These are phyloP conservation scores for Yamadazyma jaroonii DNA, from an alignment of 1,139 yeast genomes.

Conservation along the genomic window DNA sequence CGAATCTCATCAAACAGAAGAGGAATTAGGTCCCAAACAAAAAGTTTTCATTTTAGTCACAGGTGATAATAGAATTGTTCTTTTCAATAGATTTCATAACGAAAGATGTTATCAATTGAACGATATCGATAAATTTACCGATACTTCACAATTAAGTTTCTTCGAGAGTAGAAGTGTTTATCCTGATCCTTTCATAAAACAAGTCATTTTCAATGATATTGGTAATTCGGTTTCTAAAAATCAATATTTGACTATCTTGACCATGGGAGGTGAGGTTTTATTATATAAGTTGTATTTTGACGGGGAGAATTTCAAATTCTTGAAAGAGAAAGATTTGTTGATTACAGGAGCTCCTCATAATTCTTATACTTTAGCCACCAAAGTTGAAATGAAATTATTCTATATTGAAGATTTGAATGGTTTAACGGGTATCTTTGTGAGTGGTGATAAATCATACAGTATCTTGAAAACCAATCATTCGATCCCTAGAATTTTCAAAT, in stretches of 20 bases:
- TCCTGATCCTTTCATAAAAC: slow-evolving; percentile 76
- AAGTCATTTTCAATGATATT: slow-evolving; percentile 59
- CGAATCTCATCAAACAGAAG: slow-evolving; percentile 11
- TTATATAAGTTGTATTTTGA: slow-evolving; percentile 60
- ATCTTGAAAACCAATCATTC: slow-evolving; percentile 65
- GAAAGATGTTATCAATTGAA: slow-evolving; percentile 66
- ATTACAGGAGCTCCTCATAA: slow-evolving; percentile 77
- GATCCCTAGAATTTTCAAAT: slow-evolving; percentile 63
- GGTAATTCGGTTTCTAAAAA: slow-evolving; percentile 56
- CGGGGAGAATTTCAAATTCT: slow-evolving; percentile 47
- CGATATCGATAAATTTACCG: slow-evolving; percentile 57
- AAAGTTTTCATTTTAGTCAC: slow-evolving; percentile 66
- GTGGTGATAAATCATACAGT: slow-evolving; percentile 73
- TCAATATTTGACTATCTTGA: slow-evolving; percentile 67
- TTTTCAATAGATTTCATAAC: slow-evolving; percentile 61
- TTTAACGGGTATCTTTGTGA: slow-evolving; percentile 60
- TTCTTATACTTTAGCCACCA: slow-evolving; percentile 66
- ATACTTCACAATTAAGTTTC: slow-evolving; percentile 48
- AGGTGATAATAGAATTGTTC: slow-evolving; percentile 70
- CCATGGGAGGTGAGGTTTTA: slow-evolving; percentile 76
- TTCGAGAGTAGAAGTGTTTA: slow-evolving; percentile 59
- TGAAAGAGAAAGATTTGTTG: slow-evolving; percentile 45
- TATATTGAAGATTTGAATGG: slow-evolving; percentile 60
- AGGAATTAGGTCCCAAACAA: slow-evolving; percentile 33
- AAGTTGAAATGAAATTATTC: slow-evolving; percentile 65